These are phyloP conservation scores for Hymenoscyphus fraxineus DNA, from an alignment of 2,329 filamentous ascomycete species.

Conservation along the genomic window DNA sequence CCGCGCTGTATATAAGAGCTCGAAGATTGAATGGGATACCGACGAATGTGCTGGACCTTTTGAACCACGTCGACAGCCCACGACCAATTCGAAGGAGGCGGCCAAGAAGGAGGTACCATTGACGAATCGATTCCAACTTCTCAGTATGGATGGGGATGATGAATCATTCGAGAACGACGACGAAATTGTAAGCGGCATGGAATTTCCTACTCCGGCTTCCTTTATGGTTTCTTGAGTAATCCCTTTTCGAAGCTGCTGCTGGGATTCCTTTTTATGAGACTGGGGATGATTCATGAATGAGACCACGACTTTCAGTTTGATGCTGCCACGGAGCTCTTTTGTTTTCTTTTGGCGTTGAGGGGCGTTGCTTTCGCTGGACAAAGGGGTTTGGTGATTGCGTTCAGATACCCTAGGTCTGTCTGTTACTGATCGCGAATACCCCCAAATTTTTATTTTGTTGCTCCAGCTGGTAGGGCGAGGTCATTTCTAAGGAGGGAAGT, in stretches of 20 bases:
- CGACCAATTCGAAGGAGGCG: conserved; percentile 30
- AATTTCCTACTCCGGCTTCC: neutral
- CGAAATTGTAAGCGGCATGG: conserved; percentile 7
- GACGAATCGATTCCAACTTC: conserved; percentile 59
- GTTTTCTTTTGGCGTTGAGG: conserved; percentile 15
- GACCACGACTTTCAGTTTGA: neutral
- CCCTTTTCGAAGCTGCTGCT: neutral
- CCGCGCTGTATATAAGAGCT: conserved; percentile 58
- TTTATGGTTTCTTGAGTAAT: neutral
- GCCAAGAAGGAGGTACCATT: conserved; percentile 40
- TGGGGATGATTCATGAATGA: neutral
- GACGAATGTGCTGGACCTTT: conserved; percentile 63
- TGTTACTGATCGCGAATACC: conserved; percentile 17
- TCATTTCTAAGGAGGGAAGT: neutral
- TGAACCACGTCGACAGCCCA: conserved; percentile 26
- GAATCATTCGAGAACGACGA: conserved; percentile 24
- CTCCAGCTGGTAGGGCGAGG: conserved; percentile 2
- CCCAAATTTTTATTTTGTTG: conserved; percentile 16
- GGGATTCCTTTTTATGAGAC: neutral
- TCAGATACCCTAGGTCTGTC: conserved; percentile 21
- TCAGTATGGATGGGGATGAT: conserved; percentile 47
- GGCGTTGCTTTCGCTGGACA: conserved; percentile 19
- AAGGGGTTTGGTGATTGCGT: conserved; percentile 16
- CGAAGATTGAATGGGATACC: conserved; percentile 64
- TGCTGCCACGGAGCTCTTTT: conserved; percentile 1